These are phyloP conservation scores for Grifola frondosa DNA, from an alignment of 1,284 basidiomycete genomes.

Conservation along the genomic window DNA sequence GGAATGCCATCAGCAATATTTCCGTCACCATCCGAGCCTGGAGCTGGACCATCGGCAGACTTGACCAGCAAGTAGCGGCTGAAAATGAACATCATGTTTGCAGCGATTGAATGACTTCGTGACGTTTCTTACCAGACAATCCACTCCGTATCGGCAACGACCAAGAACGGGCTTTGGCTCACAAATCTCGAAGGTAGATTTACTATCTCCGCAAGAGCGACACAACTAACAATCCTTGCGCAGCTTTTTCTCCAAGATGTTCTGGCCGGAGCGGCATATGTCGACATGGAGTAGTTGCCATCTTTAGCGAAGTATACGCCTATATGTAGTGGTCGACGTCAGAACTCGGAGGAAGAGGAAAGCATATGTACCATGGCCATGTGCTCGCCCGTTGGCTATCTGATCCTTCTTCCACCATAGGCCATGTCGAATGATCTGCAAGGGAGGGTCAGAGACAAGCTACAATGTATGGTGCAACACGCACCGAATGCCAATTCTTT, in stretches of 20 bases:
- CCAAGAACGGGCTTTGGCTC: slow-evolving; percentile 48
- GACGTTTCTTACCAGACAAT: slow-evolving; percentile 57
- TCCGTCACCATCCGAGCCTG: not conserved
- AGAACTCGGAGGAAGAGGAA: too few relatives aligned
- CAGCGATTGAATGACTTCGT: not conserved
- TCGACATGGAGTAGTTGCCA: slow-evolving; percentile 43
- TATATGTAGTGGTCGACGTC: slow-evolving; percentile 19
- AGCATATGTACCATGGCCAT: slow-evolving; percentile 49
- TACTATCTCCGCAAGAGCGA: slow-evolving; percentile 62
- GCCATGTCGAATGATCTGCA: slow-evolving; percentile 63
- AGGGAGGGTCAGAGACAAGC: slow-evolving; percentile 1
- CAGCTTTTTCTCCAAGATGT: slow-evolving; percentile 49
- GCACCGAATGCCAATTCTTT: slow-evolving; percentile 64
- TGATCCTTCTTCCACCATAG: slow-evolving; percentile 56
- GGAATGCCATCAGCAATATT: slow-evolving; percentile 28
- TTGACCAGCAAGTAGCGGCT: slow-evolving; percentile 67
- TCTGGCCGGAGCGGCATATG: slow-evolving; percentile 38
- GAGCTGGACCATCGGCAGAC: too few relatives aligned
- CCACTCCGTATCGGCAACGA: slow-evolving; percentile 60
- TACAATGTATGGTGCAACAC: slow-evolving; percentile 6
- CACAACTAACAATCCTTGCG: slow-evolving; percentile 43
- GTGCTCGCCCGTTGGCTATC: slow-evolving; percentile 52
- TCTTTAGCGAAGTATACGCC: slow-evolving; percentile 67
- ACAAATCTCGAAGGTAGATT: slow-evolving; percentile 54
- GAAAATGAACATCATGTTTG: slow-evolving; percentile 1